phyloP scores from a whole-genome alignment of 192 early-diverging fungal genomes.

The Backusella luteola region DNA sequence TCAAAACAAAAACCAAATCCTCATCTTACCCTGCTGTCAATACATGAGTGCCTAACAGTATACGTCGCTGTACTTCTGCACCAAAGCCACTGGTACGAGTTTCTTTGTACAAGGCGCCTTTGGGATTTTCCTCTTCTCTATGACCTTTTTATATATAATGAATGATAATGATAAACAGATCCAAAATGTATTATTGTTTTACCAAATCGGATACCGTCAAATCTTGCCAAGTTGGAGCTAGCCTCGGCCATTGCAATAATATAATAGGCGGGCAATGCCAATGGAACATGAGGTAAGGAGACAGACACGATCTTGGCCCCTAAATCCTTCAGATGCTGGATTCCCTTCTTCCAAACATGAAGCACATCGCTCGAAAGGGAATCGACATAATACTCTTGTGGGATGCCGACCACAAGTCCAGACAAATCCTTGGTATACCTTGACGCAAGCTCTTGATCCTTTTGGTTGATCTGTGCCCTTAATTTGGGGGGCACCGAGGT shows the following conservation, averaged over 20 bases:
- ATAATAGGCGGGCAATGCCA: constrained; percentile 84
- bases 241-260: constrained; percentile 89
- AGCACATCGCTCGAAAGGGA: constrained; percentile 61
- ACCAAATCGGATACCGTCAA: constrained; percentile 88
- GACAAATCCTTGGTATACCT: constrained; percentile 25
- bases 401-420: constrained; percentile 66
- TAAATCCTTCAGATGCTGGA: constrained; percentile 47
- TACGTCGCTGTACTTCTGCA: constrained; percentile 75
- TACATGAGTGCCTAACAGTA: constrained; percentile 85
- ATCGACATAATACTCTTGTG: constrained; percentile 74
- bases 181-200: neutral
- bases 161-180: neutral
- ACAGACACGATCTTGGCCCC: constrained; percentile 73
- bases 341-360: constrained; percentile 58
- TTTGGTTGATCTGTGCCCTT: constrained; percentile 21
- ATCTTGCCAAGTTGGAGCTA: constrained; percentile 86
- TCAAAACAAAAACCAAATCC: no score
- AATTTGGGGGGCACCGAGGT: constrained; percentile 54
- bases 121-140: constrained; percentile 23
- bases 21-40: constrained; percentile 68
- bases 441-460: neutral
- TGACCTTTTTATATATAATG: constrained; percentile 33
- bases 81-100: constrained; percentile 76
- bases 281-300: constrained; percentile 64
- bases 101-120: constrained; percentile 48